Evolutionary conservation across 495 filamentous ascomycete genomes (phyloP), one percentile per base, ranked within the genome.

Genomic region (Neurospora intermedia): DNA sequence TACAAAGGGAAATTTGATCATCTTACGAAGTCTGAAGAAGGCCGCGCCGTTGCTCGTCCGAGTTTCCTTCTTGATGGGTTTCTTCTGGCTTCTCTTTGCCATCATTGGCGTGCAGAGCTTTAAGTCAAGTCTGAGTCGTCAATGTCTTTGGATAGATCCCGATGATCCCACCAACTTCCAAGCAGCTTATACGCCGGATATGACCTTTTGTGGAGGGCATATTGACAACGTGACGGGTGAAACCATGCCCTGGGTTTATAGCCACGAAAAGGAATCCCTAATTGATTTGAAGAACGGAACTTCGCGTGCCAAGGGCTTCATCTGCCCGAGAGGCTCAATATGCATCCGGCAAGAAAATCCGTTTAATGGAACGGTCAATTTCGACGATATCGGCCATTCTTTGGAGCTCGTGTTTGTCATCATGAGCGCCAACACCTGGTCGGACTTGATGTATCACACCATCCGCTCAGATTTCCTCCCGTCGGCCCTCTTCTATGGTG

Each of bases 1-100:
- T 46, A 98, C 96, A 2, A 94, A 93, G 75, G 96, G 96, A 72
- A 99, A 97, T 72, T 88, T 93, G 86, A 92, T 98, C 45, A 98
- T 99, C 79, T 85, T 98, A 43, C 88, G 93, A 79, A 98, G 95
- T 87, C 82, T 99, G 66, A 98, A 98, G 80, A 95, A 97, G 79
- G 94, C 96, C 4, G 93, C 94, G 0, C 96, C 96, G 18, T 84
- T 97, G 62, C 90, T 99, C n/a, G 90, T 96, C 45, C 92, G 97
- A 74, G 96, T 99, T 43, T 94, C 93, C 6, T 97, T 99, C 78
- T 85, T 99, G 18, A 96, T 99, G 79, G 90, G 93, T 38, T 99
- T 99, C 83, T 99, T 99, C 80, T 99, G 96, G 96, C 90, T 99
- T 59, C 84, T 99, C 9, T 99, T 99, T 82, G 96, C 95, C 40